Base-by-base conservation (phyloP, 139 green algal genomes). In the Diplosphaera chodatii region DNA sequence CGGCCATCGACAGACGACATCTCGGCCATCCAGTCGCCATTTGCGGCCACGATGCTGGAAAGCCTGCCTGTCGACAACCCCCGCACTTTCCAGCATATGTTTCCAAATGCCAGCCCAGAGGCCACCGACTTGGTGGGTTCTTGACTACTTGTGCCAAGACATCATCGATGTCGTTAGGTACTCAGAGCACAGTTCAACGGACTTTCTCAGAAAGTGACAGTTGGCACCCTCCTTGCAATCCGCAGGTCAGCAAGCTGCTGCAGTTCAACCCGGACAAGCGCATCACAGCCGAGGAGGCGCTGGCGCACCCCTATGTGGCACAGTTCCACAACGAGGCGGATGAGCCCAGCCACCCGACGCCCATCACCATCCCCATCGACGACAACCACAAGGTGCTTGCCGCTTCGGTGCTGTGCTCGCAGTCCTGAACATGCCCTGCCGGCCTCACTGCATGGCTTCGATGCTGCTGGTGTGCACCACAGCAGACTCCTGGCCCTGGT, bases 1-100 rank as follows among this genome's bases (percentile, higher is more conserved):
- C 70, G 80, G 25, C 86, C 88, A 22, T 75, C 66, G 1, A 32
- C 81, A 28, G 84, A 89, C 55, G 93, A 98, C 76, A 77, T 98
- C 16, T 87, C 92, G 25, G 79, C 91, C 13, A 87, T 96, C 15
- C 77, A 91, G 71, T 97, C 90, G 22, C 87, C 89, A 5, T 98
- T 97, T 84, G 94, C 92, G 22, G 81, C 81, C 18, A 96, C 89
- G 5, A 98, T 98, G 93, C 87, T 97, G 70, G 93, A 97, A 63
- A 84, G 66, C 55, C 91, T 95, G 73, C 81, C 85, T 10, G 75
- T 84, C 32, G 75, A 79, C 16, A 64, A 85, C 25, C 77, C 83
- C 18, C 84, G 81, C 64, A 65, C 78, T 18, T 66, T 97, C 65
- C 34, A 66, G 16, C 74, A 90, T 40, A 73, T 94, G 40, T 96